Conservation (phyloP, 2,329 filamentous ascomycete genomes). For the Zarea fungicola region DNA sequence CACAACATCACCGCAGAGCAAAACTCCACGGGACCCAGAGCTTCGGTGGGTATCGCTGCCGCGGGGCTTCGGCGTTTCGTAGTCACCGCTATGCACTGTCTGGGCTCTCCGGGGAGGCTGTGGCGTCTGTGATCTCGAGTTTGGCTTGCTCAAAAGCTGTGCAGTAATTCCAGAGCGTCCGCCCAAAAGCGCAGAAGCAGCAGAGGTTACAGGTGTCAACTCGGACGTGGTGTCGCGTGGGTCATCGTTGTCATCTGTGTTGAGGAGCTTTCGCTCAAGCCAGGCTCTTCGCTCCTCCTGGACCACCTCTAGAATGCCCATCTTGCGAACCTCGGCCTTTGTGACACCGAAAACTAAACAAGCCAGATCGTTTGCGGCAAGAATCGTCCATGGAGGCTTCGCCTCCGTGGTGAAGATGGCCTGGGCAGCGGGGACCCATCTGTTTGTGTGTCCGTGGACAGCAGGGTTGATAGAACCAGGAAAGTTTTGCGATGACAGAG, state of each 20-base stretch:
- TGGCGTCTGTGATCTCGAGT: conserved; percentile 51
- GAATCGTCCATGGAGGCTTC: conserved; percentile 87
- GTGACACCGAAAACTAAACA: conserved; percentile 99
- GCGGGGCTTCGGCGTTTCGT: conserved; percentile 49
- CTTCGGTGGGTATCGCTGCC: conserved; percentile 57
- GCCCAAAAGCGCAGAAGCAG: conserved; percentile 56
- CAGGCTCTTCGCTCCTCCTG: conserved; percentile 83
- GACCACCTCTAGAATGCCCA: conserved; percentile 93
- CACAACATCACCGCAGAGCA: conserved; percentile 96
- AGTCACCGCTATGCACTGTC: conserved; percentile 54
- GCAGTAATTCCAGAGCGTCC: conserved; percentile 75
- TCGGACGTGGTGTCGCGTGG: conserved; percentile 27
- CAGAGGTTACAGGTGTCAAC: conserved; percentile 33
- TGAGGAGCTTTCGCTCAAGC: conserved; percentile 78
- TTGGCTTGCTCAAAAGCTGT: conserved; percentile 78
- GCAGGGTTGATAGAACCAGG: conserved; percentile 48
- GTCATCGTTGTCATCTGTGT: conserved; percentile 35
- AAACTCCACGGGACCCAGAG: conserved; percentile 77
- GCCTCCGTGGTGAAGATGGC: conserved; percentile 97
- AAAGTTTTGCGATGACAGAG: conserved; percentile 36
- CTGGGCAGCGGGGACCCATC: conserved; percentile 87
- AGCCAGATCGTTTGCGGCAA: conserved; percentile 92
- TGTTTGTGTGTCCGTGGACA: conserved; percentile 82
- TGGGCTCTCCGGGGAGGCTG: conserved; percentile 57
- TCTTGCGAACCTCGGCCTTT: conserved; percentile 87